phyloP scores from a whole-genome alignment of 805 yeast species.

The Wickerhamiella domercqiae region DNA sequence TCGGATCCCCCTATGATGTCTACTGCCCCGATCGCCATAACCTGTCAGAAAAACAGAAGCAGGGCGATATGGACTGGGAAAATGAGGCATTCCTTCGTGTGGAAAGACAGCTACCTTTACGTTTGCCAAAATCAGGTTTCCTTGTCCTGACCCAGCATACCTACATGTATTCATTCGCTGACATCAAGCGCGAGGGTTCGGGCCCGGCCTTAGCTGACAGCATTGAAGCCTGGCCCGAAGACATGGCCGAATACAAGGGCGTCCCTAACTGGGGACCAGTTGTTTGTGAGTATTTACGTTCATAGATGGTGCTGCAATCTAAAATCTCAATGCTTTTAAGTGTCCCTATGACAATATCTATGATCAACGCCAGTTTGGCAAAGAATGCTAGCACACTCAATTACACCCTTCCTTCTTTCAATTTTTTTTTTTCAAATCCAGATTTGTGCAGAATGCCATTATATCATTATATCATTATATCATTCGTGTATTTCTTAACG shows the following conservation, averaged over 20 bases:
- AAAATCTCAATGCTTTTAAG: no score
- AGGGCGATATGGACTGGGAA: conserved; percentile 23
- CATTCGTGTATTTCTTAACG: no score
- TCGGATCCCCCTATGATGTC: conserved; percentile 24
- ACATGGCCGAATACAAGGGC: conserved; percentile 11
- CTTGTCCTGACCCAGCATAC: conserved; percentile 41
- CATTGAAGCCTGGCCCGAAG: conserved; percentile 28
- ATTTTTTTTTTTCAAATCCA: no score
- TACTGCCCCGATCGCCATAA: conserved; percentile 34
- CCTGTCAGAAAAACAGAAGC: conserved; percentile 5
- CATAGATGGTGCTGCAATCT: no score
- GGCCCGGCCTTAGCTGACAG: conserved; percentile 43
- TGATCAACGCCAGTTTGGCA: no score
- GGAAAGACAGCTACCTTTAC: conserved; percentile 43
- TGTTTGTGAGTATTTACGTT: conserved; percentile 8
- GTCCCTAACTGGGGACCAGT: conserved; percentile 10
- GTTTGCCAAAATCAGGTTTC: conserved; percentile 34
- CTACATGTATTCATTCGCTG: conserved; percentile 35
- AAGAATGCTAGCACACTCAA: no score
- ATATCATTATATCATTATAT: no score
- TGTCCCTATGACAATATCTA: no score
- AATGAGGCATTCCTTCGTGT: conserved; percentile 36
- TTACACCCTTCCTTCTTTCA: no score
- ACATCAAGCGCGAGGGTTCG: conserved; percentile 32
- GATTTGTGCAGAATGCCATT: no score